phyloP scores from a whole-genome alignment of 2,329 filamentous ascomycete species.

The Pyricularia sp. region DNA sequence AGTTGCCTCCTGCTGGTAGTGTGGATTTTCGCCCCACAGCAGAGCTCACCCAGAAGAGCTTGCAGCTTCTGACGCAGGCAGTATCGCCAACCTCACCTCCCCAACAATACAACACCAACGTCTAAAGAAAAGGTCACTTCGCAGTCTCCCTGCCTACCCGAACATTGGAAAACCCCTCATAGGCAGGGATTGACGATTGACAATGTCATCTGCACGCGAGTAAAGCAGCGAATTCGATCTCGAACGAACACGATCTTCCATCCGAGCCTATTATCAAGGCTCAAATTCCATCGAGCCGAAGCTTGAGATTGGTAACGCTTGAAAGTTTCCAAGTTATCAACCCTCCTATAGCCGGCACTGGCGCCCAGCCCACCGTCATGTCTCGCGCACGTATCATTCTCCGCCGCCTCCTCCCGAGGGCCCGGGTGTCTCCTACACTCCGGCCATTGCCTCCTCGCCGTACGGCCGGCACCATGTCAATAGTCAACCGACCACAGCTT shows the following conservation, averaged over 20 bases:
- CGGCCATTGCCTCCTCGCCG: conserved; percentile 30
- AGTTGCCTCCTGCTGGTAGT: neutral
- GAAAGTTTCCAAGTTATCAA: neutral
- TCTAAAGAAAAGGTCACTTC: neutral
- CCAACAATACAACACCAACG: neutral
- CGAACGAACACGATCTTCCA: neutral
- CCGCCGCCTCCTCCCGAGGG: conserved; percentile 18
- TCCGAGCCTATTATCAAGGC: neutral
- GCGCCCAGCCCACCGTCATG: conserved; percentile 15
- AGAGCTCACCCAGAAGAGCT: neutral
- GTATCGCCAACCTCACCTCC: neutral
- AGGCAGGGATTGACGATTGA: neutral
- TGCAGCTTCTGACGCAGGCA: neutral
- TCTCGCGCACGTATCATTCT: conserved; percentile 23
- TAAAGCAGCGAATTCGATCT: neutral
- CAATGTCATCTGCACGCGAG: neutral
- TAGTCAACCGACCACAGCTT: conserved; percentile 28
- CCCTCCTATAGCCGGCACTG: neutral
- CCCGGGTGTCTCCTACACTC: conserved; percentile 4
- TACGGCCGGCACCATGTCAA: conserved; percentile 23
- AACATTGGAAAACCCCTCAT: neutral
- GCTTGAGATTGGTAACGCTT: neutral
- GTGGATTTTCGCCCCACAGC: neutral
- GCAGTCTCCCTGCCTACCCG: neutral
- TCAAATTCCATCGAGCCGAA: neutral